These are phyloP conservation scores for Funneliformis geosporum DNA, from an alignment of 192 early-diverging fungal species.

Conservation along the genomic window DNA sequence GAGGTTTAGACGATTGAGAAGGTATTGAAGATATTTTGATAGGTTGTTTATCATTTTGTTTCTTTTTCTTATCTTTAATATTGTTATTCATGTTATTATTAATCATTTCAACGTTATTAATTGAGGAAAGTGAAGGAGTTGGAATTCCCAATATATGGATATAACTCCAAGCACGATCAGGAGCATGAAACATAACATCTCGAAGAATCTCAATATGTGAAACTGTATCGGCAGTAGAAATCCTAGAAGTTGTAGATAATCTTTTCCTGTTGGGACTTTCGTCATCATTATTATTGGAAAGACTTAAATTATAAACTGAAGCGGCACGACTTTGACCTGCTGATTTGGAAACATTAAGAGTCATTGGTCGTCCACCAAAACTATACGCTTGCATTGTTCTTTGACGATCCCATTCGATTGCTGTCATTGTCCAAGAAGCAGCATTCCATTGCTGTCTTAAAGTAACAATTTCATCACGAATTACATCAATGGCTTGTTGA, in stretches of 20 bases:
- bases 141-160: constrained; percentile 15
- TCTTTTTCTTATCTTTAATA: constrained; percentile 3
- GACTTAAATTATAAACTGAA: constrained; percentile 19
- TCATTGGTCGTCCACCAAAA: constrained; percentile 26
- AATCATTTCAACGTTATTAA: neutral
- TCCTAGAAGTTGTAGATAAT: neutral
- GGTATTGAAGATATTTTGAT: neutral
- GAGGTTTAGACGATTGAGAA: neutral
- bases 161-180: constrained; percentile 31
- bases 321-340: constrained; percentile 2
- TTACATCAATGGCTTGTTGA: constrained; percentile 21
- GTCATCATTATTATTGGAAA: neutral
- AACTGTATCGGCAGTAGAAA: constrained; percentile 9
- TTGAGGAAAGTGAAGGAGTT: neutral
- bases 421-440: constrained; percentile 32
- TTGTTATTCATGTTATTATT: neutral
- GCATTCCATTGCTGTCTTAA: constrained; percentile 33
- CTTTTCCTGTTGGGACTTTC: neutral
- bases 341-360: constrained; percentile 9
- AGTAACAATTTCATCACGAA: constrained; percentile 27
- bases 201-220: constrained; percentile 26
- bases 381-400: constrained; percentile 33
- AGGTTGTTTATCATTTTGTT: neutral
- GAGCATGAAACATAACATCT: constrained; percentile 23
- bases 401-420: constrained; percentile 35